These are phyloP conservation scores for Saturnispora hagleri DNA, from an alignment of 805 yeast genomes.

Conservation along the genomic window DNA sequence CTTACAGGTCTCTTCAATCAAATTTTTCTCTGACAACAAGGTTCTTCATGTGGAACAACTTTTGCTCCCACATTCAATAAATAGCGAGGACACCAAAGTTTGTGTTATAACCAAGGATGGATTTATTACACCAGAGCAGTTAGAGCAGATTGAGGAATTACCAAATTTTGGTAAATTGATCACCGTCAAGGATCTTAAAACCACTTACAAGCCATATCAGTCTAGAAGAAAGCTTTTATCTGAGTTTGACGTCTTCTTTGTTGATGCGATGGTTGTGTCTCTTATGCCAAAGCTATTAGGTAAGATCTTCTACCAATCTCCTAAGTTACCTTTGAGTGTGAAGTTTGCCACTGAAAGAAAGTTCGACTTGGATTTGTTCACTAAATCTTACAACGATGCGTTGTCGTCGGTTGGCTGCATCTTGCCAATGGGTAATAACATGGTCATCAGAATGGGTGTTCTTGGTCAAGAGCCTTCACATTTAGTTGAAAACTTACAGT, in stretches of 20 bases:
- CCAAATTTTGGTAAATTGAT: slow-evolving; percentile 47
- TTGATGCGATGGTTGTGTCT: slow-evolving; percentile 75
- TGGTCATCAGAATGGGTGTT: slow-evolving; percentile 60
- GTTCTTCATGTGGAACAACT: slow-evolving; percentile 49
- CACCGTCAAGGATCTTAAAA: slow-evolving; percentile 67
- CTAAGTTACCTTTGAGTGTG: slow-evolving; percentile 63
- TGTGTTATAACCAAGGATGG: slow-evolving; percentile 67
- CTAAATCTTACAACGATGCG: slow-evolving; percentile 50
- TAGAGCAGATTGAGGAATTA: slow-evolving; percentile 40
- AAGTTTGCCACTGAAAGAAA: slow-evolving; percentile 25
- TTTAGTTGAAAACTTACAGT: slow-evolving; percentile 50
- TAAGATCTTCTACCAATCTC: slow-evolving; percentile 54
- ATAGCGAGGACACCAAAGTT: slow-evolving; percentile 33
- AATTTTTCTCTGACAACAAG: slow-evolving; percentile 51
- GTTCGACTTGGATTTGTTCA: slow-evolving; percentile 39
- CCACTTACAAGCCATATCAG: slow-evolving; percentile 82
- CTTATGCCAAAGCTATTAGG: slow-evolving; percentile 80
- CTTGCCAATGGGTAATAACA: slow-evolving; percentile 65
- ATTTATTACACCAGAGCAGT: slow-evolving; percentile 34
- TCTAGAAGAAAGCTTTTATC: slow-evolving; percentile 66
- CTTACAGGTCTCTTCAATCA: slow-evolving; percentile 56
- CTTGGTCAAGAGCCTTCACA: slow-evolving; percentile 36
- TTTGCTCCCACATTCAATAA: slow-evolving; percentile 38
- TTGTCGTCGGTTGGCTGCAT: slow-evolving; percentile 49
- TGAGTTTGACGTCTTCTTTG: slow-evolving; percentile 67